Percentiles rank a stretch among this genome's conserved stretches.
Evolutionary conservation across 352 stramenopile species (phyloP).

Genomic region (Globisporangium spinosum): DNA sequence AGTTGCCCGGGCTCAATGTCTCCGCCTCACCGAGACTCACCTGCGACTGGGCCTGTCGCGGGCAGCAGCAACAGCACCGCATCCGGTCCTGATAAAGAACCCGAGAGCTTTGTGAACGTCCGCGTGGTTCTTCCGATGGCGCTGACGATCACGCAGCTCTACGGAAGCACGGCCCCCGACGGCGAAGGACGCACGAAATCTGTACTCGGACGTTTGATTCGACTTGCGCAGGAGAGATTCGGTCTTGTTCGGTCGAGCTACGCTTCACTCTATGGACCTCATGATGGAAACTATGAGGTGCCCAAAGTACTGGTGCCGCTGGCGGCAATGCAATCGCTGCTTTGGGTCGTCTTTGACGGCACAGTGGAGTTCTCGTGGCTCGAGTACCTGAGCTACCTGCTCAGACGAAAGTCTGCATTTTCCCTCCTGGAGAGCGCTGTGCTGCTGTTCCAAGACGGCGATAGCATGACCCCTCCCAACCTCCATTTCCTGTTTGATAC

Average conservation of each 20-base stretch:
- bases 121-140: constrained; percentile 35
- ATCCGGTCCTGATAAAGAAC: background rate
- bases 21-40: background rate
- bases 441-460: constrained; percentile 35
- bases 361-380: constrained; percentile 34
- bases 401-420: constrained; percentile 10
- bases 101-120: constrained; percentile 7
- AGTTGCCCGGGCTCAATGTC: background rate
- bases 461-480: constrained; percentile 64
- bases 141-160: constrained; percentile 43
- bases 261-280: background rate
- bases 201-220: constrained; percentile 33
- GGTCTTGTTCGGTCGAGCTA: background rate
- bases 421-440: background rate
- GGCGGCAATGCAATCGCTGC: constrained; percentile 20
- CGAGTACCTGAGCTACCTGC: constrained; percentile 32
- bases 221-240: constrained; percentile 29
- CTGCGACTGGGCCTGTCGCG: background rate
- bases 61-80: background rate
- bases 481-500: constrained; percentile 64
- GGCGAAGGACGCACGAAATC: constrained; percentile 31
- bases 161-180: constrained; percentile 36
- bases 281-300: background rate
- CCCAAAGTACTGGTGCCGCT: background rate
- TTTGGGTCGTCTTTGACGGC: constrained; percentile 51